Base-by-base conservation (phyloP, 257 asterid genomes). In the Gentiana dahurica region DNA sequence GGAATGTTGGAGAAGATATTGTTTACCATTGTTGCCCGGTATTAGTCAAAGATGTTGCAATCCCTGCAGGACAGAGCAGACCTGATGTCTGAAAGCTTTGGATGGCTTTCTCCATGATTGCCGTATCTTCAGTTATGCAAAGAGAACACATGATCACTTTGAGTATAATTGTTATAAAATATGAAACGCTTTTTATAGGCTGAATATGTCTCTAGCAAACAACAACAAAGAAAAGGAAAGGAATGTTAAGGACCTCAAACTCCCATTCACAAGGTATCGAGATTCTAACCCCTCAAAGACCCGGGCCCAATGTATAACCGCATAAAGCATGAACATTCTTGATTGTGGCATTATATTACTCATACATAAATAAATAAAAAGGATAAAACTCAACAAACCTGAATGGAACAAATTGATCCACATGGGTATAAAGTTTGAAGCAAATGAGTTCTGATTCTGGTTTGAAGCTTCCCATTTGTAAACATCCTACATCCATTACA, bases 11-110 rank as follows among this genome's bases (percentile, higher is more conserved):
- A n/a, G 6, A 9, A 8, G 13, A 10, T 39, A n/a, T 46, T 11
- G 48, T 12, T 48, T 61, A 84, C 97, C 97, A 90, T 74, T 90
- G 97, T 55, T 90, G 89, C 47, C 97, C 96, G 6, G 95, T 70
- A 45, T 84, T 77, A 1, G 71, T 61, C 76, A 90, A 68, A 36
- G 97, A 80, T 44, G 84, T 87, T 2, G 96, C 90, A 45, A 90
- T 80, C 55, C 97, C 97, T 39, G 83, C 81, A 13, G 79, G 55
- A 9, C 66, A 62, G 56, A 90, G 64, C 53, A 90, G 68, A 32
- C 89, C 94, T 1, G 96, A 84, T 8, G 24, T 71, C 54, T 66
- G 71, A 64, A 90, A 80, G 65, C 95, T 77, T 61, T 61, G 49
- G 3, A 74, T 71, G 34, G 78, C 86, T 75, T 74, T 66, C 54